Evolutionary conservation across 2,329 filamentous ascomycete genomes (phyloP).

Genomic region (Delphinella strobiligena): DNA sequence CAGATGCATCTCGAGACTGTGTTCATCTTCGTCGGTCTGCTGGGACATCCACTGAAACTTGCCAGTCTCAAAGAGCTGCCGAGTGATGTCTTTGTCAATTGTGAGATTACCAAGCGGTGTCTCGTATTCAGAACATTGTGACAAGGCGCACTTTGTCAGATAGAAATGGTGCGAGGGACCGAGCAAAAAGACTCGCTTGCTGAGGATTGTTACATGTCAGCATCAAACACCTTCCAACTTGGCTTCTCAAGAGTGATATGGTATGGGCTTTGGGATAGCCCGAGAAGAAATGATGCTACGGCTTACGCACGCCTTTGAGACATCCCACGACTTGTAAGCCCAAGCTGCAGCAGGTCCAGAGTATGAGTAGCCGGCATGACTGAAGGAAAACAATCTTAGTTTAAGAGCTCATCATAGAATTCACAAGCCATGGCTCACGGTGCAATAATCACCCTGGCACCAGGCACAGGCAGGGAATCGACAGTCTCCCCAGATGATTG

Average conservation of each 20-base stretch:
- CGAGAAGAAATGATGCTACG: background rate
- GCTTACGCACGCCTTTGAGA: slow-evolving; percentile 53
- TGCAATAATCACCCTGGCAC: slow-evolving; percentile 77
- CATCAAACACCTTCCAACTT: background rate
- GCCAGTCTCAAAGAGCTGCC: slow-evolving; percentile 39
- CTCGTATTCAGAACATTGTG: slow-evolving; percentile 55
- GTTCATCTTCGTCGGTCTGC: slow-evolving; percentile 64
- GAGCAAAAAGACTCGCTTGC: slow-evolving; percentile 80
- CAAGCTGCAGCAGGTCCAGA: slow-evolving; percentile 87
- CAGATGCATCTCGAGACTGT: slow-evolving; percentile 93
- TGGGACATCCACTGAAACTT: slow-evolving; percentile 54
- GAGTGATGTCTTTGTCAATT: slow-evolving; percentile 48
- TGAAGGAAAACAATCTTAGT: slow-evolving; percentile 30
- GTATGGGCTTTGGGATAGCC: too few species aligned
- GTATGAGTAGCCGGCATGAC: slow-evolving; percentile 87
- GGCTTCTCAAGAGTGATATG: background rate
- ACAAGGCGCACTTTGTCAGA: slow-evolving; percentile 64
- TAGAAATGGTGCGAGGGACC: slow-evolving; percentile 87
- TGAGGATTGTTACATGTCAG: too few species aligned
- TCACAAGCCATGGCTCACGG: slow-evolving; percentile 64
- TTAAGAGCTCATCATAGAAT: slow-evolving; percentile 1
- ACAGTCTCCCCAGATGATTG: slow-evolving; percentile 25
- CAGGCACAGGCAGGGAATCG: slow-evolving; percentile 50
- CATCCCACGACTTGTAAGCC: slow-evolving; percentile 82
- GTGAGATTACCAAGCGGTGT: slow-evolving; percentile 62